These are phyloP conservation scores for Verticillium zaregamsianum DNA, from an alignment of 2,329 filamentous ascomycete species.

Conservation along the genomic window DNA sequence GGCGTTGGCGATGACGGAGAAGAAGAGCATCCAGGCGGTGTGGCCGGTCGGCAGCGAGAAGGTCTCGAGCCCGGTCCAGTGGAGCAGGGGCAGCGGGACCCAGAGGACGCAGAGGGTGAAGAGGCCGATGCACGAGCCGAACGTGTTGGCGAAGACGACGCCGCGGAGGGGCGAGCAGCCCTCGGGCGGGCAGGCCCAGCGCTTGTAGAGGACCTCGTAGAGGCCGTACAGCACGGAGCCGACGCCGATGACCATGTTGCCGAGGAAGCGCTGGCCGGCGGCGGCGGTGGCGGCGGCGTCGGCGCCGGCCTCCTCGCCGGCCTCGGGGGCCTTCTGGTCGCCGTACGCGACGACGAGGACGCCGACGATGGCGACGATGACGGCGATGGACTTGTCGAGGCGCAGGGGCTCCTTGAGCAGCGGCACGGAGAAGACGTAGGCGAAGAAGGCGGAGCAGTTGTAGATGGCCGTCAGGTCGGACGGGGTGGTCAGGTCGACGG, in stretches of 20 bases:
- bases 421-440: constrained; percentile 93
- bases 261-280: constrained; percentile 66
- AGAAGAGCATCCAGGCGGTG: constrained; percentile 73
- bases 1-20: constrained; percentile 83
- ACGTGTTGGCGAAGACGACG: constrained; percentile 92
- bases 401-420: constrained; percentile 81
- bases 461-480: constrained; percentile 97
- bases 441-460: constrained; percentile 98
- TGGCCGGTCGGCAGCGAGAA: constrained; percentile 79
- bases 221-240: constrained; percentile 92
- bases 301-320: constrained; percentile 15
- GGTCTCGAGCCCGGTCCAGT: constrained; percentile 70
- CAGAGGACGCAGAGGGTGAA: constrained; percentile 88
- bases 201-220: constrained; percentile 97
- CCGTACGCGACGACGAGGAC: constrained; percentile 96
- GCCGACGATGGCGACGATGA: constrained; percentile 80
- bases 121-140: constrained; percentile 78
- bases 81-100: constrained; percentile 84
- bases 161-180: constrained; percentile 80
- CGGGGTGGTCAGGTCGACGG: constrained; percentile 87
- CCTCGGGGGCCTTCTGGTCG: constrained; percentile 51
- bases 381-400: constrained; percentile 79
- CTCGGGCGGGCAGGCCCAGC: constrained; percentile 86
- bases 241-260: constrained; percentile 87
- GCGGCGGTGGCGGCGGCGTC: constrained; percentile 15